phyloP scores from a whole-genome alignment of 352 stramenopile genomes.

The Globisporangium splendens region DNA sequence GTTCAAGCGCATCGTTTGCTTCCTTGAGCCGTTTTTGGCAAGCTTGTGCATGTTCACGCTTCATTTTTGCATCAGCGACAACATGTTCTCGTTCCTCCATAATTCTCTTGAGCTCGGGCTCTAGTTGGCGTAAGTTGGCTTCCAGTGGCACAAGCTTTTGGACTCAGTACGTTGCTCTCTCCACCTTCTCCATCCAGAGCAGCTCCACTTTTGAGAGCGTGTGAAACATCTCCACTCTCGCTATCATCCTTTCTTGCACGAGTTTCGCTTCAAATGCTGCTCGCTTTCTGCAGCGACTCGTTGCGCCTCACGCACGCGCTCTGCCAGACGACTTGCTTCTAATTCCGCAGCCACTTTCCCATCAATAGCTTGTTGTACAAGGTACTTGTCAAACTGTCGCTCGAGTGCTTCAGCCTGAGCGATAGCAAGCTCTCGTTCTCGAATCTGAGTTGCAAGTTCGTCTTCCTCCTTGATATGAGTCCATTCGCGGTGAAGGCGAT shows the following conservation, averaged over 20 bases:
- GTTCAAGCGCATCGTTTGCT: slow-evolving; percentile 28
- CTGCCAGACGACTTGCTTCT: slow-evolving; percentile 36
- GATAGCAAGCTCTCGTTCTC: slow-evolving; percentile 41
- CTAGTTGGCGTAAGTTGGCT: slow-evolving; percentile 31
- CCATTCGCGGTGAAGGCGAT: slow-evolving; percentile 71
- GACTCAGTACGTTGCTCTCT: slow-evolving; percentile 39
- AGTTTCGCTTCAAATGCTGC: slow-evolving; percentile 48
- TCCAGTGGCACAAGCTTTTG: slow-evolving; percentile 15
- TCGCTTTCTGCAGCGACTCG: slow-evolving; percentile 36
- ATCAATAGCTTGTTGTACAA: slow-evolving; percentile 54
- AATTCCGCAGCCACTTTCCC: slow-evolving; percentile 43
- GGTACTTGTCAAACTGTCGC: slow-evolving; percentile 56
- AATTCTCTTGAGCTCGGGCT: slow-evolving; percentile 40
- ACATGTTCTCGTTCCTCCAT: slow-evolving; percentile 50
- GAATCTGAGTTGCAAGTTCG: slow-evolving; percentile 51
- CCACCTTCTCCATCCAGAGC: slow-evolving; percentile 49
- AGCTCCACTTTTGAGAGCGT: slow-evolving; percentile 27
- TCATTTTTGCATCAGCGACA: slow-evolving; percentile 45
- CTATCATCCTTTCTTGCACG: slow-evolving; percentile 63
- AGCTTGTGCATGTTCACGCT: slow-evolving; percentile 35
- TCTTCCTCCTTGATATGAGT: slow-evolving; percentile 62
- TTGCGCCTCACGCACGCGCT: slow-evolving; percentile 46
- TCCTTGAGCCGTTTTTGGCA: slow-evolving; percentile 36
- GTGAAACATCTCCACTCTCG: slow-evolving; percentile 52
- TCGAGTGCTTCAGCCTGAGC: slow-evolving; percentile 41